Base-by-base conservation (phyloP, 2,329 filamentous ascomycete genomes). In the Xylariomycetidae sp. region DNA sequence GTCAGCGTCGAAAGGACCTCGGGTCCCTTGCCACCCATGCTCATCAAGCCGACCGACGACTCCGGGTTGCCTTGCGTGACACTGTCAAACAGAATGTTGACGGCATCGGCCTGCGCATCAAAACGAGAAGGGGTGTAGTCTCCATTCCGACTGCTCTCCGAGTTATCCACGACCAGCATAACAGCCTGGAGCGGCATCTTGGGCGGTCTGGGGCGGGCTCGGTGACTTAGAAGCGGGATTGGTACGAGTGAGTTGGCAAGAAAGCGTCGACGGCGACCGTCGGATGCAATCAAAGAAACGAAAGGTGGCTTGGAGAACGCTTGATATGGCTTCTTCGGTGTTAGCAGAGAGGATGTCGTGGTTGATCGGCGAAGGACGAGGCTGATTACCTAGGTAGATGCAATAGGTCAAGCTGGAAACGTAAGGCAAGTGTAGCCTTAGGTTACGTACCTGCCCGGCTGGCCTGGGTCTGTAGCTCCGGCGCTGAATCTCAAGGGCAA, bases 131-230 rank as follows among this genome's bases (percentile, higher is more conserved):
- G 90, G 57, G 85, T 84, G 61, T 73, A 75, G 63, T 98, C 92
- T 58, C 93, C 92, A 67, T 98, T 98, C 60, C 92, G 81, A 71
- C 87, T 94, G 69, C 85, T 89, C 71, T 98, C 92, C 71, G 89
- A 95, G 74, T 96, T 98, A 76, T 98, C 92, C 56, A 96, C 87
- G 74, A 96, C 82, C 64, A 98, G 86, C 89, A 98, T 96, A 44
- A 94, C 93, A 69, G 92, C 93, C 80, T 98, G 92, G 65, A 98
- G 82, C 67, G 82, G 85, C 92, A 98, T 98, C 58, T 74, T 89
- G 79, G 62, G n/a, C n/a, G n/a, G n/a, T n/a, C n/a, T n/a, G n/a
- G n/a, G n/a, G n/a, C n/a, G n/a, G n/a, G n/a, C n/a, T n/a, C n/a
- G n/a, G n/a, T n/a, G n/a, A n/a, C n/a, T n/a, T n/a, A n/a, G n/a